Evolutionary conservation across 306 rosid genomes (phyloP), one percentile per base, ranked within the genome.

Genomic region (Herpetospermum pedunculosum): DNA sequence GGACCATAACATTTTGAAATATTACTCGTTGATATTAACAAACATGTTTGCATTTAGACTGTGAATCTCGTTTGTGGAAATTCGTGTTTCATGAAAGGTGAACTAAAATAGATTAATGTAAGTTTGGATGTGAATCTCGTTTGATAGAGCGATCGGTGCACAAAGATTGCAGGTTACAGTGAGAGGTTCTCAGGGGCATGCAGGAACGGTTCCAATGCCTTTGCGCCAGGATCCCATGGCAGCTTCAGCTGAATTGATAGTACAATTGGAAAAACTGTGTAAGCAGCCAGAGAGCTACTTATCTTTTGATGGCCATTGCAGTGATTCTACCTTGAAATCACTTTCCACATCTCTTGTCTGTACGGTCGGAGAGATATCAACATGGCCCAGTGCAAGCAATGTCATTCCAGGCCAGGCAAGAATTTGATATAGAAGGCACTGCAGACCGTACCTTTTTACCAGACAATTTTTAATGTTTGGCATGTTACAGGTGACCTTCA

Each of bases 361-460:
- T 78, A 89, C 98, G 6, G 97, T 91, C 62, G 98, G 98, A 72
- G 98, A 91, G 84, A 91, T 94, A 84, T 88, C 97, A 47, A 88
- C 97, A 46, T 94, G 98, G 98, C 98, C 98, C 18, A 94, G 97
- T 84, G 97, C 98, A 80, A 94, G 97, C 72, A 94, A 94, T 81
- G 98, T 94, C 77, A 91, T 94, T 83, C 96, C 97, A 50, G 97
- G 98, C 84, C 91, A 94, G 98, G 97, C 84, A 94, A 86, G 94
- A 70, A 52, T 75, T 79, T 79, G 77, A 76, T 38, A 43, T 26
- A 41, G 29, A 40, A 70, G 74, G 40, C 41, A 70, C 58, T 70
- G 38, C 74, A 4, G 40, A 47, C 28, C 74, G 5, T 16, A 65
- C 70, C 50, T 47, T 70, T 70, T 47, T 46, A 13, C 8, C 47